phyloP scores from a whole-genome alignment of 257 asterid species.

The Solanum paucissectum region DNA sequence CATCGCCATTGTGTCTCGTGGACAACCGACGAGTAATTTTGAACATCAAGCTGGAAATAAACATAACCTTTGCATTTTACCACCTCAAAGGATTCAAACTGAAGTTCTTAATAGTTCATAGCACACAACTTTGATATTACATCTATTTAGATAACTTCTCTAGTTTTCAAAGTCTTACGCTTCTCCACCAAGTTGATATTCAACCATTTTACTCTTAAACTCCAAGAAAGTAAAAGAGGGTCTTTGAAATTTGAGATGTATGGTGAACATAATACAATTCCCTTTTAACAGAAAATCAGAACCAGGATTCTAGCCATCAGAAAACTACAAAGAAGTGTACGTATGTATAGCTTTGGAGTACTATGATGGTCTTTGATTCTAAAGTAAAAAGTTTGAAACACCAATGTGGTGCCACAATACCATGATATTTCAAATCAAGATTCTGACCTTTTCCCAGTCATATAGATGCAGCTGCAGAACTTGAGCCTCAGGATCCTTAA shows the following conservation, averaged over 20 bases:
- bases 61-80: neutral
- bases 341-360: neutral
- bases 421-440: neutral
- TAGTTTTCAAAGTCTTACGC: neutral
- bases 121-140: neutral
- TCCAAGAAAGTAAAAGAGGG: neutral
- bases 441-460: constrained; percentile 78
- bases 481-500: constrained; percentile 69
- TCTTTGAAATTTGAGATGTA: neutral
- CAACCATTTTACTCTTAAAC: neutral
- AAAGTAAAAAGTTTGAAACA: neutral
- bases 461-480: constrained; percentile 43
- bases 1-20: neutral
- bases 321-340: neutral
- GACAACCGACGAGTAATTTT: neutral
- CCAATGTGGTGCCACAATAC: neutral
- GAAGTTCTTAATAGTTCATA: neutral
- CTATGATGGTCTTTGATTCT: neutral
- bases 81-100: neutral
- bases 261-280: neutral
- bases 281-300: neutral
- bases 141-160: neutral
- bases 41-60: neutral
- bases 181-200: neutral
- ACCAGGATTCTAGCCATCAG: neutral